Percentiles rank a stretch among this genome's conserved stretches.
phyloP scores from a whole-genome alignment of 2,329 filamentous ascomycete genomes.

The Thermomyces lanuginosus region DNA sequence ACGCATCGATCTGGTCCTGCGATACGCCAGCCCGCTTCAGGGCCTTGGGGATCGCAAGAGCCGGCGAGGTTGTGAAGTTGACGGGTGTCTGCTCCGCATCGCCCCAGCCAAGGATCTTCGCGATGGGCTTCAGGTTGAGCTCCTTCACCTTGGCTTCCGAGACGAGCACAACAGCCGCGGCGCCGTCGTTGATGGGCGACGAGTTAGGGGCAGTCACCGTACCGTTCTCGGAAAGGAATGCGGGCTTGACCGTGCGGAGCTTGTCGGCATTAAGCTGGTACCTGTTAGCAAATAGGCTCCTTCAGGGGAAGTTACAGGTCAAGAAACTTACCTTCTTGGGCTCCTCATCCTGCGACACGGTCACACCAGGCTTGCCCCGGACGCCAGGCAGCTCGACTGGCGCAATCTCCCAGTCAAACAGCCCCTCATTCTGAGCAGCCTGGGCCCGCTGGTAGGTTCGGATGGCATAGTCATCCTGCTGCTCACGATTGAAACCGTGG shows the following conservation, averaged over 20 bases:
- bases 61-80: conserved; percentile 89
- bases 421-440: conserved; percentile 62
- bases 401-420: conserved; percentile 73
- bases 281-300: background rate
- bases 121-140: conserved; percentile 76
- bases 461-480: conserved; percentile 93
- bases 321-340: conserved; percentile 59
- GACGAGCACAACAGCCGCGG: conserved; percentile 78
- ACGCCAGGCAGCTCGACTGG: conserved; percentile 77
- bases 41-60: conserved; percentile 91
- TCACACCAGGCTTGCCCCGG: conserved; percentile 72
- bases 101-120: conserved; percentile 94
- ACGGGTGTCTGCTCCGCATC: conserved; percentile 81
- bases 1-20: conserved; percentile 67
- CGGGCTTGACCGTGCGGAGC: conserved; percentile 69
- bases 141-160: conserved; percentile 90
- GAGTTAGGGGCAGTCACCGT: conserved; percentile 95
- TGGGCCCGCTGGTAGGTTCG: conserved; percentile 87
- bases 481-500: conserved; percentile 62
- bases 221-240: conserved; percentile 57
- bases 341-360: conserved; percentile 78
- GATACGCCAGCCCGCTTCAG: conserved; percentile 82
- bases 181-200: conserved; percentile 88
- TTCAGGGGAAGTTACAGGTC: background rate
- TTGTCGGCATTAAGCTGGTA: conserved; percentile 56